These are phyloP conservation scores for Curvularia eragrostidis DNA, from an alignment of 2,329 filamentous ascomycete genomes.

Conservation along the genomic window DNA sequence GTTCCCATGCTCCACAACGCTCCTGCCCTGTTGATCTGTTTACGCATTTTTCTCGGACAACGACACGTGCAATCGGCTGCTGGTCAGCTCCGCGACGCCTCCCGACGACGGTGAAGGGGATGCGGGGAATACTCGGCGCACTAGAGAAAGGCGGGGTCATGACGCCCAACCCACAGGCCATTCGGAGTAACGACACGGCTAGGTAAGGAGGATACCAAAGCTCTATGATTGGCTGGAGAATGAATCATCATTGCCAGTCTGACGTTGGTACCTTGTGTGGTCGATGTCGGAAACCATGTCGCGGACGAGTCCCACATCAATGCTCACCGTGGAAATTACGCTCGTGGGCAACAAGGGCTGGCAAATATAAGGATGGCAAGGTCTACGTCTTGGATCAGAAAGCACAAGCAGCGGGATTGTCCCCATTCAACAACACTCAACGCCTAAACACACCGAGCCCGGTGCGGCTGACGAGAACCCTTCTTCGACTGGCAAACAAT, in stretches of 20 bases:
- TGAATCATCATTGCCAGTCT: slow-evolving; percentile 4
- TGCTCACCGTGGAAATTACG: neutral
- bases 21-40: neutral
- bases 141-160: slow-evolving; percentile 30
- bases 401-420: neutral
- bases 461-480: neutral
- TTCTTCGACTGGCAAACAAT: neutral
- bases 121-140: slow-evolving; percentile 35
- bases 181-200: slow-evolving; percentile 33
- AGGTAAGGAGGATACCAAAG: slow-evolving; percentile 8
- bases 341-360: neutral
- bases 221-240: slow-evolving; percentile 24
- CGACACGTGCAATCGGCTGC: slow-evolving; percentile 4
- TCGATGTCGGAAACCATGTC: slow-evolving; percentile 19
- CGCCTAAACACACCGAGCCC: slow-evolving; percentile 2
- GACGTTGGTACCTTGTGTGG: slow-evolving; percentile 22
- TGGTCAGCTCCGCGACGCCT: slow-evolving; percentile 11
- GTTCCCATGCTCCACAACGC: neutral
- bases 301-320: neutral
- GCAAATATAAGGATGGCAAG: slow-evolving; percentile 11
- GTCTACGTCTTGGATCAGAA: neutral
- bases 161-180: slow-evolving; percentile 7
- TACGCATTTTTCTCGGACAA: slow-evolving; percentile 14
- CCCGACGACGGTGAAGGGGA: slow-evolving; percentile 5
- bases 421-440: neutral